Percentiles rank a stretch among this genome's conserved stretches.
These are phyloP conservation scores for Neopestalotiopsis sp. DNA, from an alignment of 2,329 filamentous ascomycete genomes.

Conservation along the genomic window DNA sequence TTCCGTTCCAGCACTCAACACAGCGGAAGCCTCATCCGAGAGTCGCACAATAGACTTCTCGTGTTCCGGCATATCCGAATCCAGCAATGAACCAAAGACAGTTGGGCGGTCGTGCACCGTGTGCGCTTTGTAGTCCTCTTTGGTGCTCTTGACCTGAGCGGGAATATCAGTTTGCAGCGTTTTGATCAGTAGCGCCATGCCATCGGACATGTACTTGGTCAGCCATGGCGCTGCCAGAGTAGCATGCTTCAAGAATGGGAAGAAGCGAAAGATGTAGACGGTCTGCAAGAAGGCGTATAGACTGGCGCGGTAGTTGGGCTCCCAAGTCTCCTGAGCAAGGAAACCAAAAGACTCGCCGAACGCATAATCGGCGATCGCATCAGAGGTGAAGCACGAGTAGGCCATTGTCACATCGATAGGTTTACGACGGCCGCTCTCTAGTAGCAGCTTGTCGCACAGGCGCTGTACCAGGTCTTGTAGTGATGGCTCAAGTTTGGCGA, in stretches of 20 bases:
- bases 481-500: slow-evolving; percentile 29
- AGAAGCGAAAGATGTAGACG: slow-evolving; percentile 31
- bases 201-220: slow-evolving; percentile 27
- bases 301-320: slow-evolving; percentile 39
- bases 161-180: slow-evolving; percentile 26
- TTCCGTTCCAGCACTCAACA: slow-evolving; percentile 39
- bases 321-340: slow-evolving; percentile 39
- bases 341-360: slow-evolving; percentile 45
- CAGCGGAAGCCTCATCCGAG: slow-evolving; percentile 25
- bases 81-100: slow-evolving; percentile 29
- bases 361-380: slow-evolving; percentile 43
- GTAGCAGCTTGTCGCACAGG: slow-evolving; percentile 38
- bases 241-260: slow-evolving; percentile 29
- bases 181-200: slow-evolving; percentile 27
- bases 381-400: slow-evolving; percentile 45
- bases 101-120: slow-evolving; percentile 24
- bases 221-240: slow-evolving; percentile 22
- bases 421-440: slow-evolving; percentile 25
- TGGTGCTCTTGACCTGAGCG: slow-evolving; percentile 20
- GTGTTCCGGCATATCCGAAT: slow-evolving; percentile 22
- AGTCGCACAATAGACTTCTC: slow-evolving; percentile 25
- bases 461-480: slow-evolving; percentile 23
- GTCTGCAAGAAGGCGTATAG: slow-evolving; percentile 27
- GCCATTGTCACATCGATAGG: slow-evolving; percentile 42
- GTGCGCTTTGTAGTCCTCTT: slow-evolving; percentile 23